Conservation (phyloP, 352 stramenopile species). For the Globisporangium paroecandrum region DNA sequence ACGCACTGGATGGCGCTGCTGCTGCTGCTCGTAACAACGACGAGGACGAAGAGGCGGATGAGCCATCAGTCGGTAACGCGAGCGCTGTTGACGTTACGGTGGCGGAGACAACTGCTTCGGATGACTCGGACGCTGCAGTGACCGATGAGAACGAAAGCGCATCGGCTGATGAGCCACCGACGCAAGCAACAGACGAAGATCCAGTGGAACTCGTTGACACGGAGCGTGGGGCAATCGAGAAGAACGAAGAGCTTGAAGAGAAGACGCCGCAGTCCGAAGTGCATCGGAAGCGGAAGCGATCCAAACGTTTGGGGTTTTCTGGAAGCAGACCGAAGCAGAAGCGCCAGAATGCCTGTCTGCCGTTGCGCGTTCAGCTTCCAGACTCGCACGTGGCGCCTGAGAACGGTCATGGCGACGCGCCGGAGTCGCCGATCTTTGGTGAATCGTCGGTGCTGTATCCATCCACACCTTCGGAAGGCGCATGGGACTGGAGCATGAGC, state of each 20-base stretch:
- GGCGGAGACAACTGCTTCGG: not conserved
- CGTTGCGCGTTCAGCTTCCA: conserved; percentile 25
- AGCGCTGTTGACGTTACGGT: not conserved
- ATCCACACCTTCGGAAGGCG: conserved; percentile 26
- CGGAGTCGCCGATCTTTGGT: conserved; percentile 40
- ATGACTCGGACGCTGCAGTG: conserved; percentile 14
- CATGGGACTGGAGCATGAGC: conserved; percentile 66
- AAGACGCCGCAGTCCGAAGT: not conserved
- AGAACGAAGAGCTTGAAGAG: not conserved
- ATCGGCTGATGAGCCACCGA: conserved; percentile 4
- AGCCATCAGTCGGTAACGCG: not conserved
- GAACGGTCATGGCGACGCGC: conserved; percentile 16
- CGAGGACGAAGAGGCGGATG: not conserved
- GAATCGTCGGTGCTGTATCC: conserved; percentile 44
- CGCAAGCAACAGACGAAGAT: not conserved
- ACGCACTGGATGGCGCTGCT: not conserved
- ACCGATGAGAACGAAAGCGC: conserved; percentile 10
- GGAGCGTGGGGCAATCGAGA: not conserved
- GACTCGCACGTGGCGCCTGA: conserved; percentile 24
- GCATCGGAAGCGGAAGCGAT: conserved; percentile 39
- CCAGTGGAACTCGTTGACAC: not conserved
- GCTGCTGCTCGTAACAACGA: not conserved
- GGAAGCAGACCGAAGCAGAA: conserved; percentile 19
- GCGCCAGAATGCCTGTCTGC: conserved; percentile 13
- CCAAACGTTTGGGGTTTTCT: conserved; percentile 40